Evolutionary conservation across 2,329 filamentous ascomycete genomes (phyloP), one percentile per base, ranked within the genome.

Genomic region (Fusarium multiceps): DNA sequence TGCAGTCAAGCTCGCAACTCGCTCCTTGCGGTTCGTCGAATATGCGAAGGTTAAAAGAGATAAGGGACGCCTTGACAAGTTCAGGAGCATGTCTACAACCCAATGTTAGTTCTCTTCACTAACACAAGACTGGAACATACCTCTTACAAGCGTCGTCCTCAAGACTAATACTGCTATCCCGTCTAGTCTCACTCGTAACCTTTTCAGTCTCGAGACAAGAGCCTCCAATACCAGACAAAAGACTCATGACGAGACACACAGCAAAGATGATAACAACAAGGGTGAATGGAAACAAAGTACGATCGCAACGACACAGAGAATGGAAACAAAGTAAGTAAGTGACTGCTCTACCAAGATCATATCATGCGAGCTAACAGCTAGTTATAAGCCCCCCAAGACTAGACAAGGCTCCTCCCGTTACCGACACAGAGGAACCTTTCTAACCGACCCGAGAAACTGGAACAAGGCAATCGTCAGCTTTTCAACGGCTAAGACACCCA

Each of bases 111-210:
- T n/a, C n/a, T n/a, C n/a, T n/a, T n/a, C n/a, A n/a, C n/a, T n/a
- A n/a, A n/a, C n/a, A n/a, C n/a, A n/a, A n/a, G n/a, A 4, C 21
- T 6, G 7, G 8, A 18, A 47, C 20, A 55, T 60, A 73, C 70
- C 50, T 23, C 23, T 59, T 45, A 14, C 28, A 56, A 20, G 48
- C 30, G 11, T 32, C 30, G 8, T 61, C 67, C n/a, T 75, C 71
- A 7, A 75, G 73, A 43, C 63, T 71, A 43, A 75, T 72, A 58
- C 73, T 75, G 13, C 68, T 73, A 27, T 59, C 61, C 7, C 71
- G 56, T 16, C 59, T 66, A 9, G 49, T n/a, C n/a, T 48, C 28
- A 10, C 54, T 55, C 11, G 14, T 23, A 14, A 45, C 34, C 14
- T 23, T 56, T 7, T 60, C 41, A 37, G 58, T 60, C 1, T 64